Evolutionary conservation across 306 rosid species (phyloP), one percentile per base, ranked within the genome.

Genomic region (Echinosophora koreensis): DNA sequence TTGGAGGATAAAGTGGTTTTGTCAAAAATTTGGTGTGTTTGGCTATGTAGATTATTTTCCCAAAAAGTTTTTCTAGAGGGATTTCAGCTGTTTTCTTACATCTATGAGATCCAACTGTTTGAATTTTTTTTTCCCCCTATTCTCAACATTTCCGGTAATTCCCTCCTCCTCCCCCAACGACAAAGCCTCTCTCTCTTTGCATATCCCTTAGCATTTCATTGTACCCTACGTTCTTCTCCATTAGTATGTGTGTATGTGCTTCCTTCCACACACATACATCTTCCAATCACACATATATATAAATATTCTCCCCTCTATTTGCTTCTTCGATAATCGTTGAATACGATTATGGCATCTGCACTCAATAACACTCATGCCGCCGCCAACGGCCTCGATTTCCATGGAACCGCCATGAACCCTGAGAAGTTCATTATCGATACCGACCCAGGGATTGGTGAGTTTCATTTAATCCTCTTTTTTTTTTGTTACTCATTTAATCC

Each of bases 401-500:
- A 72, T 30, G 76, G 73, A n/a, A 61, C 58, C 87, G 28, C 80
- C 17, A 83, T 86, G 49, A 95, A 90, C 86, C 15, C 80, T 16
- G 84, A 88, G 50, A 95, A 92, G 88, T 87, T 95, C 86, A 87
- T 95, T 55, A 92, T 95, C 63, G 99, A 95, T 66, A 95, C 99
- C 37, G 99, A 95, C 84, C 99, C 99, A 16, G 99, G 98, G 77
- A 95, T 95, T 69, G 98, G 98, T 90, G 74, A 82, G 86, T 81
- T 85, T 49, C 77, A 52, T 0, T 30, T n/a, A n/a, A n/a, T 67
- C 14, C 7, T n/a, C n/a, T n/a, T n/a, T n/a, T n/a, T n/a, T n/a
- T n/a, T n/a, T n/a, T n/a, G n/a, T n/a, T n/a, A n/a, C n/a, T n/a
- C n/a, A n/a, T n/a, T n/a, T n/a, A n/a, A n/a, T 5, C 14, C 47